These are phyloP conservation scores for Tripidium arundinaceum DNA, from an alignment of 202 grass and related monocot species.

Conservation along the genomic window DNA sequence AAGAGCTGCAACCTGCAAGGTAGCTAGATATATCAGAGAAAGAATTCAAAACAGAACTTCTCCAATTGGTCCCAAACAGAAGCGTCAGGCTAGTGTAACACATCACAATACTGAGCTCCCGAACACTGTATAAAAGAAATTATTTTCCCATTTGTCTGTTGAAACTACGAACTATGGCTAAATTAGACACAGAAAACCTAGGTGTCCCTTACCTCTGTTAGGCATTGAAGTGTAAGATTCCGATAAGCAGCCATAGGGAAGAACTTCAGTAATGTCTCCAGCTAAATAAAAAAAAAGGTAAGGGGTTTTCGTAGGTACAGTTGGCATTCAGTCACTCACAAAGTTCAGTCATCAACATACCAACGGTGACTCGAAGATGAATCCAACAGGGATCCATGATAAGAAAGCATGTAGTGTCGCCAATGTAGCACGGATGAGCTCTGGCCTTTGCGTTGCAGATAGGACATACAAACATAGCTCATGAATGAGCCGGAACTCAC, in stretches of 20 bases:
- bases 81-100: background rate
- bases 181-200: slow-evolving; percentile 7
- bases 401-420: slow-evolving; percentile 98
- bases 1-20: slow-evolving; percentile 74
- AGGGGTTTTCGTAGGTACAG: slow-evolving; percentile 7
- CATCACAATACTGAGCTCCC: slow-evolving; percentile 17
- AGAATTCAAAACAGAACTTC: slow-evolving; percentile 20
- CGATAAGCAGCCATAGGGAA: slow-evolving; percentile 85
- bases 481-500: slow-evolving; percentile 95
- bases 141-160: background rate
- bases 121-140: background rate
- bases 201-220: slow-evolving; percentile 72
- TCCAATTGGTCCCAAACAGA: background rate
- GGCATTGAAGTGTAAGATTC: slow-evolving; percentile 98
- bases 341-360: slow-evolving; percentile 42
- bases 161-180: slow-evolving; percentile 19
- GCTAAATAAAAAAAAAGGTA: slow-evolving; percentile 42
- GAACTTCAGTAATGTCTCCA: slow-evolving; percentile 95
- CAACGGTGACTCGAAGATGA: slow-evolving; percentile 96
- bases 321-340: slow-evolving; percentile 3
- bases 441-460: slow-evolving; percentile 90
- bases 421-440: slow-evolving; percentile 91
- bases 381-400: slow-evolving; percentile 98
- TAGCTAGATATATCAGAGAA: slow-evolving; percentile 16
- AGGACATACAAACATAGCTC: slow-evolving; percentile 99